A percentile compares a stretch with the other conserved stretches of the same genome.
Conservation (phyloP, 257 asterid genomes). For the Avicennia marina region DNA sequence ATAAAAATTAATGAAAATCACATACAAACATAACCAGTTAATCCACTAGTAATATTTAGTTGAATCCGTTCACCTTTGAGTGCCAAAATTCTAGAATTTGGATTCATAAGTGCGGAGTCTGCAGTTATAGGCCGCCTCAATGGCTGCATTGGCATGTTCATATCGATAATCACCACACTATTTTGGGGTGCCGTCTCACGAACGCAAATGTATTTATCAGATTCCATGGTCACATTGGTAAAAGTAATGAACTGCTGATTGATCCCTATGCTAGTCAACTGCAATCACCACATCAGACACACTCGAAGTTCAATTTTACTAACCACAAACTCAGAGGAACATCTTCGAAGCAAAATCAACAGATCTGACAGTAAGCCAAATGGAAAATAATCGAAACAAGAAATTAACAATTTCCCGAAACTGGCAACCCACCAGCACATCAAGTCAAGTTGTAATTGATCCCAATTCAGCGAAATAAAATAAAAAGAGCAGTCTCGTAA, state of each 20-base stretch:
- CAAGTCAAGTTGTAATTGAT: constrained; percentile 19
- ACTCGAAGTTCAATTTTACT: constrained; percentile 31
- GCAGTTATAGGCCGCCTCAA: constrained; percentile 97
- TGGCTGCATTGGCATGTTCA: constrained; percentile 97
- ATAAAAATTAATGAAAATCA: background rate
- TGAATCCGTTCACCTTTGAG: constrained; percentile 61
- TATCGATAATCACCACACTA: constrained; percentile 91
- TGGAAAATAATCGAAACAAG: constrained; percentile 17
- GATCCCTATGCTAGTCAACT: constrained; percentile 95
- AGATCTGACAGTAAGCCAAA: constrained; percentile 40
- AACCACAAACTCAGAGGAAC: background rate
- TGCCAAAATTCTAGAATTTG: constrained; percentile 81
- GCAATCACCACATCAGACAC: constrained; percentile 42
- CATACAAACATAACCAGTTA: background rate
- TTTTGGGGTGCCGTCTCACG: constrained; percentile 97
- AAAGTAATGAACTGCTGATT: constrained; percentile 89
- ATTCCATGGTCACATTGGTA: constrained; percentile 97
- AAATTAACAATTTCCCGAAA: constrained; percentile 6
- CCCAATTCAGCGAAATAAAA: constrained; percentile 7
- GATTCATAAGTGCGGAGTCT: constrained; percentile 99
- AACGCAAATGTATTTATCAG: constrained; percentile 92
- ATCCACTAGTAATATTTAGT: background rate
- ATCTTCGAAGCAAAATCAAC: constrained; percentile 12
- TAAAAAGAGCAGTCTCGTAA: constrained; percentile 4
- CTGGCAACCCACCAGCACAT: constrained; percentile 14